phyloP scores from a whole-genome alignment of 441 rosid genomes.

The Kokia cookei region DNA sequence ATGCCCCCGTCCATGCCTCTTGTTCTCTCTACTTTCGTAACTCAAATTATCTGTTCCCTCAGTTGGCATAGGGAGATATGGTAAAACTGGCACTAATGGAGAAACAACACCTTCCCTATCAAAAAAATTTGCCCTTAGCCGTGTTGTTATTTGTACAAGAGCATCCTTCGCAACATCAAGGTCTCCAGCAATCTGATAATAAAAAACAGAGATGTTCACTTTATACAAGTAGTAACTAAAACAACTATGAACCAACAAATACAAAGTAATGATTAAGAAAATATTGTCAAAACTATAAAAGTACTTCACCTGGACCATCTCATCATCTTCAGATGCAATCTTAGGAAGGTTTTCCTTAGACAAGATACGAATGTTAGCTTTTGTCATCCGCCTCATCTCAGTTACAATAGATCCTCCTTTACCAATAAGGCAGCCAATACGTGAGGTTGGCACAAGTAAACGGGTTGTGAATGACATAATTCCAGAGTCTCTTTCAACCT shows the following conservation, averaged over 20 bases:
- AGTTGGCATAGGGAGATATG: constrained; percentile 74
- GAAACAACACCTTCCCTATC: constrained; percentile 85
- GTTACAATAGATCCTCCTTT: constrained; percentile 86
- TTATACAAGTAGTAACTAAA: constrained; percentile 1
- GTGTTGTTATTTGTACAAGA: constrained; percentile 66
- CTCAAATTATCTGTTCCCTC: constrained; percentile 46
- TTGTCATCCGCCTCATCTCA: constrained; percentile 86
- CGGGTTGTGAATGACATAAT: constrained; percentile 77
- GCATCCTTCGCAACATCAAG: constrained; percentile 96
- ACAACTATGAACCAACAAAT: neutral
- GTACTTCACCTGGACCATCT: constrained; percentile 82
- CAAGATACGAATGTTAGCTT: constrained; percentile 87
- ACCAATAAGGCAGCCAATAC: constrained; percentile 96
- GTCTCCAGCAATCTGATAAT: constrained; percentile 79
- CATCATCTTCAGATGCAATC: constrained; percentile 85
- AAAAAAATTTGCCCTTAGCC: constrained; percentile 84
- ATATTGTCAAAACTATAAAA: neutral
- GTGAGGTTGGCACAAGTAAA: constrained; percentile 81
- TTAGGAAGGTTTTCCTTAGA: constrained; percentile 88
- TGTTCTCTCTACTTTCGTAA: constrained; percentile 69
- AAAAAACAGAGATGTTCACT: constrained; percentile 7
- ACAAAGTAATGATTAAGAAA: neutral
- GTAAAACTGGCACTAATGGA: constrained; percentile 73
- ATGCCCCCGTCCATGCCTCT: constrained; percentile 67
- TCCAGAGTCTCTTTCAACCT: constrained; percentile 92